Evolutionary conservation across 148 eudicot species (phyloP).

Genomic region (Amaranthus cruentus): DNA sequence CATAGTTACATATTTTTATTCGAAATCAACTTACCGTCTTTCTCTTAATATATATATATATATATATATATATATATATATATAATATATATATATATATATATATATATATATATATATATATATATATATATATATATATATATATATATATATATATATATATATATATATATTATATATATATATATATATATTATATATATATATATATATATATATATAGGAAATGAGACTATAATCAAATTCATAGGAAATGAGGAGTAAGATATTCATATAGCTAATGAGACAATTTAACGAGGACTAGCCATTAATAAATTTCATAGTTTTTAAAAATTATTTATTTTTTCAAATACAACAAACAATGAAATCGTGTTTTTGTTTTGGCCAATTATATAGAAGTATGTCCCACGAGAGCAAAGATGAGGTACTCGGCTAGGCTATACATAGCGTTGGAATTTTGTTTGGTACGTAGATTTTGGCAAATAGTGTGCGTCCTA

Average conservation of each 20-base stretch:
- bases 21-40: no score
- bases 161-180: no score
- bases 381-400: neutral
- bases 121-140: no score
- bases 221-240: no score
- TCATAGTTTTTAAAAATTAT: neutral
- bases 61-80: no score
- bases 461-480: conserved; percentile 1
- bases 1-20: no score
- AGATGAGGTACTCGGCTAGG: neutral
- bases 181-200: no score
- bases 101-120: no score
- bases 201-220: no score
- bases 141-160: no score
- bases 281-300: neutral
- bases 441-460: neutral
- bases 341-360: neutral
- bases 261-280: neutral
- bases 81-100: no score
- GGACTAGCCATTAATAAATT: neutral
- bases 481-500: neutral
- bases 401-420: neutral
- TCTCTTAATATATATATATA: no score
- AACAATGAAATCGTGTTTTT: neutral
- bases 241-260: neutral